phyloP scores from a whole-genome alignment of 352 stramenopile genomes.

The Aphanomyces stellatus region DNA sequence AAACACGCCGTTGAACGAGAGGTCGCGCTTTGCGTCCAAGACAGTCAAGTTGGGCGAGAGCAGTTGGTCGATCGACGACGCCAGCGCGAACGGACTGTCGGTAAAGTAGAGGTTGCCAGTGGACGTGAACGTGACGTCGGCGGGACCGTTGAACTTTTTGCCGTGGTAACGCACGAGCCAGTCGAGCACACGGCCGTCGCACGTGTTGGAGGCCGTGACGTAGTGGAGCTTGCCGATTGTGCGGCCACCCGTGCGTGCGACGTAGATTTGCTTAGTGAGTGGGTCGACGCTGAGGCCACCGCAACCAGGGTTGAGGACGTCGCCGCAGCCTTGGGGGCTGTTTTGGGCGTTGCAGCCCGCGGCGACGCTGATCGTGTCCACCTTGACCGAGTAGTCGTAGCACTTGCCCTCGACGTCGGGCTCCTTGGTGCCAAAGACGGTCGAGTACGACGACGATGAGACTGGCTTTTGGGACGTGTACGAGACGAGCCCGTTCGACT shows the following conservation, averaged over 20 bases:
- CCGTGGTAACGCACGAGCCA: conserved; percentile 60
- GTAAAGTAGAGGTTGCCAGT: conserved; percentile 70
- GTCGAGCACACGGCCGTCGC: conserved; percentile 62
- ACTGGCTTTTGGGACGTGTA: not conserved
- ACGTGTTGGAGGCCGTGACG: conserved; percentile 42
- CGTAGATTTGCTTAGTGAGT: conserved; percentile 48
- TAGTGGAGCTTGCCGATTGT: conserved; percentile 53
- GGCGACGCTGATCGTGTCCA: conserved; percentile 55
- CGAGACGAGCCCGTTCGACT: conserved; percentile 10
- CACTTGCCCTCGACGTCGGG: conserved; percentile 12
- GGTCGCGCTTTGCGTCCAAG: conserved; percentile 37
- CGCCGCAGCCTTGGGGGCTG: conserved; percentile 38
- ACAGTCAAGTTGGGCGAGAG: conserved; percentile 11
- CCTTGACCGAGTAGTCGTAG: conserved; percentile 28
- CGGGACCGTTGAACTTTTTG: conserved; percentile 69
- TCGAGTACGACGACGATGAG: not conserved
- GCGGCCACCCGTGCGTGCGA: conserved; percentile 63
- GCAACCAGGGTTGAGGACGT: conserved; percentile 68
- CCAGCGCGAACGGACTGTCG: conserved; percentile 65
- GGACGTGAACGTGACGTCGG: conserved; percentile 49
- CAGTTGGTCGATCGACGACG: conserved; percentile 39
- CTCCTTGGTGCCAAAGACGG: not conserved
- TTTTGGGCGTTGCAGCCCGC: conserved; percentile 58
- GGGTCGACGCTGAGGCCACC: conserved; percentile 58
- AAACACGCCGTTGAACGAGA: conserved; percentile 74